Base-by-base conservation (phyloP, 148 eudicot genomes). In the Spergularia bocconei region DNA sequence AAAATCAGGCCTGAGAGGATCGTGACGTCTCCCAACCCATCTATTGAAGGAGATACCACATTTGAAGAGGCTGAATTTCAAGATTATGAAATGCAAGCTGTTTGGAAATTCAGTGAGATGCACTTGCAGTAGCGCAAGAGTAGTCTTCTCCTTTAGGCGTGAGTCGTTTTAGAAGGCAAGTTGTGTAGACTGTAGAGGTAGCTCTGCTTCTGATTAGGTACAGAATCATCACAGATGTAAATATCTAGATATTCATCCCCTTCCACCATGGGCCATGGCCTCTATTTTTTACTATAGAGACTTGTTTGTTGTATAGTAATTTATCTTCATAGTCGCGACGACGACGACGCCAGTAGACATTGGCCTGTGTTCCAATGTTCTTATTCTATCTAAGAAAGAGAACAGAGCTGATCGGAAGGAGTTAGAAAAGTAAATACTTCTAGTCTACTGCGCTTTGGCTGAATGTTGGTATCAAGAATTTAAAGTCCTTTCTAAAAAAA, bases 81-180 rank as follows among this genome's bases (percentile, higher is more conserved):
- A 25, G 82, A 86, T 72, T 92, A 90, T 23, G 67, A 73, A 62
- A 86, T 85, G 84, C 78, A 90, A 79, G 88, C 87, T 7, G 66
- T 93, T 70, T 93, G 98, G 98, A 87, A 88, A 70, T 67, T 83
- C 1, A 78, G 80, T 72, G 85, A 84, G 73, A 83, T 91, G 72
- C 56, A 76, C 13, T 25, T 41, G 50, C 67, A 20, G 4, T 72
- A 52, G 57, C 38, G 25, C 69, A 16, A 10, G n/a, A 3, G 29
- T 11, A 2, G 33, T 33, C 29, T 61, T 29, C 38, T 44, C 33
- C n/a, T 55, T 60, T 4, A 23, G 38, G 16, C 23, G 6, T 14
- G 13, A 11, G 36, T 14, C 39, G 20, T 54, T 77, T 67, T 21
- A 38, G 14, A 54, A 21, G 48, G 60, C 14, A 44, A 41, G n/a